Conservation (phyloP, 2,329 filamentous ascomycete genomes). For the Dryadomyces quercus-mongolicae region DNA sequence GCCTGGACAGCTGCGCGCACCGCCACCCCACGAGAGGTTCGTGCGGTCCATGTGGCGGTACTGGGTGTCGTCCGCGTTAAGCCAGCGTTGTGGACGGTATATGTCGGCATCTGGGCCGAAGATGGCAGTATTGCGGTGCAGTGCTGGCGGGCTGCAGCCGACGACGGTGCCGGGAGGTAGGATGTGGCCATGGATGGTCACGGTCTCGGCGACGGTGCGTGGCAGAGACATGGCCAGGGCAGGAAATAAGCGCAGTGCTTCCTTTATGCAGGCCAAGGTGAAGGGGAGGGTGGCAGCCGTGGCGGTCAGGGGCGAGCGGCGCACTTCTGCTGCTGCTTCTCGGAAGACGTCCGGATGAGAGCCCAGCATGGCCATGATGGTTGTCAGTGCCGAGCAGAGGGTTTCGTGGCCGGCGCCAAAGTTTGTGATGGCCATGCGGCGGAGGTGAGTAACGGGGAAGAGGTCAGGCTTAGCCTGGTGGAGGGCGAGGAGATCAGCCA, state of each 20-base stretch:
- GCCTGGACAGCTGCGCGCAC: slow-evolving; percentile 37
- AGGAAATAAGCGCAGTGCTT: slow-evolving; percentile 37
- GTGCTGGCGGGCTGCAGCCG: slow-evolving; percentile 34
- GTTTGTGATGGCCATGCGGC: slow-evolving; percentile 40
- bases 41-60: slow-evolving; percentile 30
- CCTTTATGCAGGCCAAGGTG: slow-evolving; percentile 34
- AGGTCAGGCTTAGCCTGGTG: slow-evolving; percentile 28
- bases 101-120: slow-evolving; percentile 32
- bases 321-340: slow-evolving; percentile 20
- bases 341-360: slow-evolving; percentile 22
- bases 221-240: slow-evolving; percentile 40
- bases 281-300: slow-evolving; percentile 17
- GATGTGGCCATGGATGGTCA: slow-evolving; percentile 22
- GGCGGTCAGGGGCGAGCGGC: slow-evolving; percentile 14
- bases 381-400: slow-evolving; percentile 38
- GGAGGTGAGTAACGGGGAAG: slow-evolving; percentile 34
- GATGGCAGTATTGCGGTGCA: slow-evolving; percentile 37
- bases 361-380: slow-evolving; percentile 34
- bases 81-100: slow-evolving; percentile 37
- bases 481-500: slow-evolving; percentile 33
- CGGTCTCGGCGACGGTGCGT: slow-evolving; percentile 26
- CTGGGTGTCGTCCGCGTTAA: slow-evolving; percentile 17
- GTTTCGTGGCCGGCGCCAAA: slow-evolving; percentile 45
- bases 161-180: slow-evolving; percentile 35
- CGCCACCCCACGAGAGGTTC: slow-evolving; percentile 40